phyloP scores from a whole-genome alignment of 2,329 filamentous ascomycete species.

The Pseudohalonectria lignicola region DNA sequence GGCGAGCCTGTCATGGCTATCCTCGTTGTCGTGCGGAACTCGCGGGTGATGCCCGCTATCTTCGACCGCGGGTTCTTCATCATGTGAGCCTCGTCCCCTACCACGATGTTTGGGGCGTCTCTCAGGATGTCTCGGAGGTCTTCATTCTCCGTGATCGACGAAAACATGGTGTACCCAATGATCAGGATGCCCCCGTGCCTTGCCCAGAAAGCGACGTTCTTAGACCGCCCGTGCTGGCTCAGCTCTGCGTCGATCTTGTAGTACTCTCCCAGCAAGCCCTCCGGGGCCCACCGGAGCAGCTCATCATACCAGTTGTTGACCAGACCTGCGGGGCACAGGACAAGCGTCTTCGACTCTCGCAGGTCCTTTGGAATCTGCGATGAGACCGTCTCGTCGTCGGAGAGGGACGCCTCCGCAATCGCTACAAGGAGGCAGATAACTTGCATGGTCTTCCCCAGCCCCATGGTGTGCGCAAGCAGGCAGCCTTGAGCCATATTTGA shows the following conservation, averaged over 20 bases:
- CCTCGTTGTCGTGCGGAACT: constrained; percentile 56
- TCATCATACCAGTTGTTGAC: constrained; percentile 80
- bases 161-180: constrained; percentile 62
- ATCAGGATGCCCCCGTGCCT: constrained; percentile 60
- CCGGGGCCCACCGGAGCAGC: constrained; percentile 56
- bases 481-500: constrained; percentile 56
- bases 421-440: constrained; percentile 73
- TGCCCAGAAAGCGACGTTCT: constrained; percentile 47
- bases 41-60: constrained; percentile 39
- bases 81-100: constrained; percentile 77
- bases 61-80: constrained; percentile 56
- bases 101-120: constrained; percentile 55
- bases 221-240: constrained; percentile 23
- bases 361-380: constrained; percentile 60
- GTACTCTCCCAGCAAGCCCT: constrained; percentile 41
- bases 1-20: constrained; percentile 84
- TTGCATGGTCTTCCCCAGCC: constrained; percentile 87
- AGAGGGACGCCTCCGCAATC: constrained; percentile 54
- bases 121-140: constrained; percentile 37
- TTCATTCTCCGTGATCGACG: constrained; percentile 4
- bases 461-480: constrained; percentile 82
- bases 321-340: constrained; percentile 66
- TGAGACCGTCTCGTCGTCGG: constrained; percentile 41
- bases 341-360: constrained; percentile 50
- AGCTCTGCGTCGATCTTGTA: constrained; percentile 39